Evolutionary conservation across 805 yeast genomes (phyloP), one percentile per base, ranked within the genome.

Genomic region (Candida corydali): DNA sequence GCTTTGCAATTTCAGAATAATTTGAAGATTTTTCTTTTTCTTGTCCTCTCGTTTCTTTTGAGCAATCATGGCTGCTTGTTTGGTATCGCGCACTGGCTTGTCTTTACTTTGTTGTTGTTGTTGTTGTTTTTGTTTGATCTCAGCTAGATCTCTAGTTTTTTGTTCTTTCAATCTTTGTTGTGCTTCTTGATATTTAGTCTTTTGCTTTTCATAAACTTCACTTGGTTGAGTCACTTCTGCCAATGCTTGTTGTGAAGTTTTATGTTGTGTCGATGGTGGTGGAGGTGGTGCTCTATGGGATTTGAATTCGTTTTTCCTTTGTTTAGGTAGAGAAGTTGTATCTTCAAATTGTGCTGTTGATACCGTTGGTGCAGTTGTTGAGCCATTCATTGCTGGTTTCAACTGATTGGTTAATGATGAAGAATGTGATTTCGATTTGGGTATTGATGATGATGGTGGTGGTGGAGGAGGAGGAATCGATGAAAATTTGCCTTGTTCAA

Each of bases 11-110:
- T 79, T 83, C 31, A 77, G 75, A 46, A 86, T 73, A 11, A 86
- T 80, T 51, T 84, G 86, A 34, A 73, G 78, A 47, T 86, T 87
- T 50, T 76, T 75, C 39, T 77, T 75, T 43, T 77, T 80, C 55
- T 86, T 81, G 36, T 85, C 85, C 52, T 86, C 96, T 33, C 91
- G 76, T 49, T 86, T 83, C 54, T 79, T 74, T 45, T 78, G 85
- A 2, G 75, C 73, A 44, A 63, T 57, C 44, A 69, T 63, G 26
- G 79, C 83, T 27, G 75, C 85, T 54, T 65, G 76, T 38, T 66
- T 67, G 10, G 73, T 68, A 43, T 67, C 76, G 26, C 77, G 60
- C 2, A 65, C 75, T 0, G 76, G 76, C 41, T 45, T 43, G 44
- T 50, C 12, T 42, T 36, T 22, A 40, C 44, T 8, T 16, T 34